A percentile compares a stretch with the other conserved stretches of the same genome.
Evolutionary conservation across 352 stramenopile genomes (phyloP).

Genomic region (Peronospora tabacina): DNA sequence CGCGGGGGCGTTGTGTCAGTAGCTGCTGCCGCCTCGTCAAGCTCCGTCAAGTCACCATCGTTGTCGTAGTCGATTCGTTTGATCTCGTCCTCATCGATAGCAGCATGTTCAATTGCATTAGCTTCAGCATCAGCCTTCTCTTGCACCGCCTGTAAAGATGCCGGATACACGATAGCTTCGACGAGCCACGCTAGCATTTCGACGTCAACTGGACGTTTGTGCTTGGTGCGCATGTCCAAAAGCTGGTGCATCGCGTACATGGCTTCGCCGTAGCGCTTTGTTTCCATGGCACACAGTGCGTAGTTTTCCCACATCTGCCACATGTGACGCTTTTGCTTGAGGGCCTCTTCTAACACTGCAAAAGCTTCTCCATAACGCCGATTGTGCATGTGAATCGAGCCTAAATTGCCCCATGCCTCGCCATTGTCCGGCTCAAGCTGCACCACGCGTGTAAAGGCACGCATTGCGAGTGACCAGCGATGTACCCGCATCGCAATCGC

Average conservation of each 20-base stretch:
- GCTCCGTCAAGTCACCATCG: conserved; percentile 43
- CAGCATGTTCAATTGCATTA: conserved; percentile 16
- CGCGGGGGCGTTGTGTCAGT: conserved; percentile 42
- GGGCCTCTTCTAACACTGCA: conserved; percentile 70
- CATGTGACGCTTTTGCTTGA: conserved; percentile 88
- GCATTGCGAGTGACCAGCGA: conserved; percentile 79
- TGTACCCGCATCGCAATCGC: conserved; percentile 87
- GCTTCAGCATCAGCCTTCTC: conserved; percentile 29
- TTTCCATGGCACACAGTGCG: conserved; percentile 69
- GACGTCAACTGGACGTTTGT: conserved; percentile 67
- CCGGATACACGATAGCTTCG: conserved; percentile 64
- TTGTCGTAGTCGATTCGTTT: conserved; percentile 26
- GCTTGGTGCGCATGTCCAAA: conserved; percentile 70
- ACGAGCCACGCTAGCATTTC: conserved; percentile 79
- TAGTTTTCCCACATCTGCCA: conserved; percentile 93
- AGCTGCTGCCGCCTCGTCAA: conserved; percentile 40
- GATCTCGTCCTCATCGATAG: conserved; percentile 25
- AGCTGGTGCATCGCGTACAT: conserved; percentile 83
- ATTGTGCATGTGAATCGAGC: conserved; percentile 87
- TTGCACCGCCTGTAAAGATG: conserved; percentile 37
- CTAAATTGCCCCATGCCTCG: conserved; percentile 94
- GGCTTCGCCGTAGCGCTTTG: conserved; percentile 59
- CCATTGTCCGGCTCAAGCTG: conserved; percentile 91
- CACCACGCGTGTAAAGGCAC: conserved; percentile 89
- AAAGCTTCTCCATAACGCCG: conserved; percentile 73